These are phyloP conservation scores for Symbiotaphrina buchneri DNA, from an alignment of 495 filamentous ascomycete genomes.

Conservation along the genomic window DNA sequence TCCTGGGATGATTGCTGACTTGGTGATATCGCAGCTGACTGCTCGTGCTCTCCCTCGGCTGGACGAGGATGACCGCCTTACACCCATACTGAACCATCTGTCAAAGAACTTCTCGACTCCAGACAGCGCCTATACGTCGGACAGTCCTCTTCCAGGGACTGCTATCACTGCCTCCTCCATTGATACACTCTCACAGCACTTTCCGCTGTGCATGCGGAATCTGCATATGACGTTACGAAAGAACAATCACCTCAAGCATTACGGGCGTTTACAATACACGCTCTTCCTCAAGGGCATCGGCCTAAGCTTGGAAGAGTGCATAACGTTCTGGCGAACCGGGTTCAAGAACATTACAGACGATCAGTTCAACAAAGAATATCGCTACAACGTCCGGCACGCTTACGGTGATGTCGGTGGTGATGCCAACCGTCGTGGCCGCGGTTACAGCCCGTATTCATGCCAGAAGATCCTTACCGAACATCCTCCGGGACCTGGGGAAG, in stretches of 20 bases:
- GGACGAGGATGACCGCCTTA: conserved; percentile 90
- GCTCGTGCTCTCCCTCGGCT: conserved; percentile 74
- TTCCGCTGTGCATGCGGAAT: conserved; percentile 87
- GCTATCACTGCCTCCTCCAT: conserved; percentile 58
- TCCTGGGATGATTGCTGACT: neutral
- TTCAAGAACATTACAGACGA: conserved; percentile 80
- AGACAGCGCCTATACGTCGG: conserved; percentile 46
- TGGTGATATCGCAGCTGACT: conserved; percentile 39
- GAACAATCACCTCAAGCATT: conserved; percentile 81
- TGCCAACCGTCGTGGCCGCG: conserved; percentile 56
- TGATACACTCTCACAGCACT: conserved; percentile 63
- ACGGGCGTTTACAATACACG: conserved; percentile 81
- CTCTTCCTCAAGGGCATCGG: conserved; percentile 97
- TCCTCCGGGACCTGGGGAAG: conserved; percentile 60
- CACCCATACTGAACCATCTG: conserved; percentile 81
- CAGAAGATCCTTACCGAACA: conserved; percentile 84
- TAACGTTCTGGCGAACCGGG: conserved; percentile 77
- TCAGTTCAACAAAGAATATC: conserved; percentile 83
- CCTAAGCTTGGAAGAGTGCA: conserved; percentile 68
- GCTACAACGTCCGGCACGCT: conserved; percentile 82
- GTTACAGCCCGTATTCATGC: conserved; percentile 79
- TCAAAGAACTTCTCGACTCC: conserved; percentile 83
- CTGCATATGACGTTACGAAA: conserved; percentile 65
- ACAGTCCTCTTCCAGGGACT: conserved; percentile 35
- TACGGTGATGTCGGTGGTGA: conserved; percentile 96